Percentiles rank a stretch among this genome's conserved stretches.
Evolutionary conservation across 768 basidiomycete species (phyloP).

Genomic region (Mycena chlorophos): DNA sequence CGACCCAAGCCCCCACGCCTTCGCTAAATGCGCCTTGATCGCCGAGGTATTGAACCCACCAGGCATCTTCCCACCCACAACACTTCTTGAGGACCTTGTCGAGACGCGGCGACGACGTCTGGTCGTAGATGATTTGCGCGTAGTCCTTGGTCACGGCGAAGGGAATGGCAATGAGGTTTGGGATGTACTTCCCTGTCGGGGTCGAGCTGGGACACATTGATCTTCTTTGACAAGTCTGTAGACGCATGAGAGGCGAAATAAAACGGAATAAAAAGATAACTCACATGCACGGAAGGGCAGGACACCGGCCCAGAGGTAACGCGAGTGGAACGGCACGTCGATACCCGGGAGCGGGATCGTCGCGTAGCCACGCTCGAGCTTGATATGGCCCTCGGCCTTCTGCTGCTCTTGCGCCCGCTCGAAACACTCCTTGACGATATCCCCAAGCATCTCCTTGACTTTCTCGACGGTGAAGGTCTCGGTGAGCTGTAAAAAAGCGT

Average conservation of each 20-base stretch:
- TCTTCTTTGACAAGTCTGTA: conserved; percentile 94
- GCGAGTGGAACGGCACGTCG: conserved; percentile 99
- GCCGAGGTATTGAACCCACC: conserved; percentile 96
- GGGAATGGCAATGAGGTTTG: conserved; percentile 89
- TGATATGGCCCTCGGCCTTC: conserved; percentile 82
- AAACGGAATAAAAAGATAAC: conserved; percentile 33
- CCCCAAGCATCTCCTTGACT: conserved; percentile 92
- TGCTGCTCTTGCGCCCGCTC: conserved; percentile 77
- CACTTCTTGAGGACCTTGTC: conserved; percentile 93
- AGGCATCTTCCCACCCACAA: conserved; percentile 87
- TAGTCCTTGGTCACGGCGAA: conserved; percentile 85
- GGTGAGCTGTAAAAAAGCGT: conserved; percentile 57
- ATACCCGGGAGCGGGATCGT: conserved; percentile 95
- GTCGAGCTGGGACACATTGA: conserved; percentile 86
- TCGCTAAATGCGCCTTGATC: conserved; percentile 85
- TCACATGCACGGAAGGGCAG: conserved; percentile 95
- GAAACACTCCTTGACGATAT: conserved; percentile 85
- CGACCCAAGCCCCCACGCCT: conserved; percentile 92
- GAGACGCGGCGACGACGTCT: conserved; percentile 92
- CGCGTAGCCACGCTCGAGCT: conserved; percentile 94
- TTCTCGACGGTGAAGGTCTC: conserved; percentile 87
- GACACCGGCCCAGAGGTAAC: conserved; percentile 98
- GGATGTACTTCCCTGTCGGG: conserved; percentile 97
- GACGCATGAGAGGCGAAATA: neutral
- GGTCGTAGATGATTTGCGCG: conserved; percentile 92